Evolutionary conservation across 176 grass and related monocot genomes (phyloP), one percentile per base, ranked within the genome.

Genomic region (Lolium perenne): DNA sequence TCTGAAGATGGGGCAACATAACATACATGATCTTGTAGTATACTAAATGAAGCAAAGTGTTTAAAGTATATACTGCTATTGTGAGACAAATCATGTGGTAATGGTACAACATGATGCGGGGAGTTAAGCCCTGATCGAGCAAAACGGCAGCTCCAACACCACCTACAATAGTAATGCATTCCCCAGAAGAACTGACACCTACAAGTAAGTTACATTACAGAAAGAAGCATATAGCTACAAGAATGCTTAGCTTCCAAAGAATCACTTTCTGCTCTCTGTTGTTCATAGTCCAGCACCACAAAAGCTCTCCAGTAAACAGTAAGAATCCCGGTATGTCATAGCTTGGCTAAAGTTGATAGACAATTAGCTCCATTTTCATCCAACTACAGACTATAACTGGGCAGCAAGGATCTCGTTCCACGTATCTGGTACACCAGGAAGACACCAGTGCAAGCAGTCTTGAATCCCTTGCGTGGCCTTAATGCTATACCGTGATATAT

Each of bases 391-490:
- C 73, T 94, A 97, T 69, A 97, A 55, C 63, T 93, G 95, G 49
- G 89, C 87, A 7, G 95, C 91, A 50, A 97, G 89, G 43, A 97
- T 88, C 78, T 95, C 92, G 79, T 97, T 97, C 95, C 95, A 97
- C 64, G 92, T 77, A 88, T 97, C 95, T 15, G 95, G 92, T 38
- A 97, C 88, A 50, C 95, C 95, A 1, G 92, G 95, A 62, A 95
- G 89, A 80, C 95, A 97, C 95, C 92, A 97, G 82, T 97, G 95
- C 89, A 97, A 46, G 87, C 95, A 97, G 86, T 97, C 95, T 69
- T 93, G 92, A 56, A 95, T 65, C 35, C 95, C 95, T 18, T 70
- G 43, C 5, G 78, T 82, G 54, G 90, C 91, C 82, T 92, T 94
- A 76, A 91, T 86, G 76, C 92, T 94, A 12, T 95, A 95, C 75